Conservation (phyloP, 352 stramenopile species). For the Blastocystis sp. region DNA sequence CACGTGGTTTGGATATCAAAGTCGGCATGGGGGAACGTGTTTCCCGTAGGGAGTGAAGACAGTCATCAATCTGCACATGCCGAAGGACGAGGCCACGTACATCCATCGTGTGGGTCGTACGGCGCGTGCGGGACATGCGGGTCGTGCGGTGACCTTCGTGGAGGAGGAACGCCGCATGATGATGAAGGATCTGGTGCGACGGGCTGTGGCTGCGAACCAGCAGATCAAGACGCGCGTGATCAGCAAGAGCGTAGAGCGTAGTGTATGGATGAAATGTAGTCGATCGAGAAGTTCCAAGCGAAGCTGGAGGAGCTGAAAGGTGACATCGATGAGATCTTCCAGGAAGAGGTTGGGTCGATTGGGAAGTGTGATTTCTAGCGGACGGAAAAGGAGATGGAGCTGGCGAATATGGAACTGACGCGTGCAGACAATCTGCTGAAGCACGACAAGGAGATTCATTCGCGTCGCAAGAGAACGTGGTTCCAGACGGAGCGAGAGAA, state of each 20-base stretch:
- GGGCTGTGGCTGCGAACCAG: conserved; percentile 57
- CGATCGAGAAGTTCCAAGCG: conserved; percentile 55
- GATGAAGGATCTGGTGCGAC: conserved; percentile 85
- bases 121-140: conserved; percentile 84
- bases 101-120: conserved; percentile 95
- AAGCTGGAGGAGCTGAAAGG: conserved; percentile 56
- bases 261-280: not conserved
- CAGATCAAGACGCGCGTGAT: conserved; percentile 67
- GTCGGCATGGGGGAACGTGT: conserved; percentile 26
- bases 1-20: conserved; percentile 88
- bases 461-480: conserved; percentile 75
- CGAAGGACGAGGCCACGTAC: conserved; percentile 89
- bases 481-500: conserved; percentile 80
- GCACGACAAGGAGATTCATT: conserved; percentile 77
- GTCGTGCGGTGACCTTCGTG: conserved; percentile 73
- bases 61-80: conserved; percentile 99
- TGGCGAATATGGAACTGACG: conserved; percentile 75
- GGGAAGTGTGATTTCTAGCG: not conserved
- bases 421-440: conserved; percentile 76
- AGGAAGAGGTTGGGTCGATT: conserved; percentile 66
- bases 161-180: conserved; percentile 76
- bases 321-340: conserved; percentile 59
- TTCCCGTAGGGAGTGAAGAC: conserved; percentile 76
- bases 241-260: conserved; percentile 28
- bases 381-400: conserved; percentile 76